phyloP scores from a whole-genome alignment of 495 filamentous ascomycete species.

The Lasiosphaeris hirsuta region DNA sequence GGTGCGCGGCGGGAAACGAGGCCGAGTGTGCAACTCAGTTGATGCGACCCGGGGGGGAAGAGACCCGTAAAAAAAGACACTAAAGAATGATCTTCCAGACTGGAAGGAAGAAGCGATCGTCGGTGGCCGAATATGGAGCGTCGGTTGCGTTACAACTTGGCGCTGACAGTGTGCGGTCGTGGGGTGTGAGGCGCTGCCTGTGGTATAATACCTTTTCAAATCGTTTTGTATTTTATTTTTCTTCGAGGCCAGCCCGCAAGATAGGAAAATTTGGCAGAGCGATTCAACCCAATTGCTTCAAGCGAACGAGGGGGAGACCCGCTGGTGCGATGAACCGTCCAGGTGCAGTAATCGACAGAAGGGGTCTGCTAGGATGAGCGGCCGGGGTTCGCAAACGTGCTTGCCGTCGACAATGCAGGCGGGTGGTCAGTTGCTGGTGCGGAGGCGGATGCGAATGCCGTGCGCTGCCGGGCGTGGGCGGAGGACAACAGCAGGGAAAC shows the following conservation, averaged over 20 bases:
- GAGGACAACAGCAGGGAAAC: slow-evolving; percentile 27
- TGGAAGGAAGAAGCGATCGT: slow-evolving; percentile 17
- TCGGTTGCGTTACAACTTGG: slow-evolving; percentile 19
- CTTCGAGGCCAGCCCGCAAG: slow-evolving; percentile 38
- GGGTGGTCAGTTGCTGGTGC: slow-evolving; percentile 11
- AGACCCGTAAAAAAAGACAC: slow-evolving; percentile 3
- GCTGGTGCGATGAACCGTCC: slow-evolving; percentile 21
- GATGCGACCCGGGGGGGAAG: slow-evolving; percentile 3
- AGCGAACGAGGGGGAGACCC: slow-evolving; percentile 27
- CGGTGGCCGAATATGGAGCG: background rate
- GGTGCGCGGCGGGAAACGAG: background rate
- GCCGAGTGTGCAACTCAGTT: slow-evolving; percentile 8
- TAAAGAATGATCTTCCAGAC: background rate
- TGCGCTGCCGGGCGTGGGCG: slow-evolving; percentile 22
- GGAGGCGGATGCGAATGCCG: slow-evolving; percentile 17
- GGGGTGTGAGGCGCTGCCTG: slow-evolving; percentile 30
- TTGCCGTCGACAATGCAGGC: slow-evolving; percentile 25
- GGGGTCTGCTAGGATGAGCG: slow-evolving; percentile 11
- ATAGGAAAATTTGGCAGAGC: slow-evolving; percentile 22
- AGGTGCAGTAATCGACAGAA: slow-evolving; percentile 23
- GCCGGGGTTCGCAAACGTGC: slow-evolving; percentile 11
- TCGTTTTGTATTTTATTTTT: slow-evolving; percentile 15
- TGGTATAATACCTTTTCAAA: slow-evolving; percentile 7
- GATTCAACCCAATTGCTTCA: slow-evolving; percentile 28
- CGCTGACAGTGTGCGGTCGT: background rate